Evolutionary conservation across 2,329 filamentous ascomycete genomes (phyloP), one percentile per base, ranked within the genome.

Genomic region (Monilinia laxa): DNA sequence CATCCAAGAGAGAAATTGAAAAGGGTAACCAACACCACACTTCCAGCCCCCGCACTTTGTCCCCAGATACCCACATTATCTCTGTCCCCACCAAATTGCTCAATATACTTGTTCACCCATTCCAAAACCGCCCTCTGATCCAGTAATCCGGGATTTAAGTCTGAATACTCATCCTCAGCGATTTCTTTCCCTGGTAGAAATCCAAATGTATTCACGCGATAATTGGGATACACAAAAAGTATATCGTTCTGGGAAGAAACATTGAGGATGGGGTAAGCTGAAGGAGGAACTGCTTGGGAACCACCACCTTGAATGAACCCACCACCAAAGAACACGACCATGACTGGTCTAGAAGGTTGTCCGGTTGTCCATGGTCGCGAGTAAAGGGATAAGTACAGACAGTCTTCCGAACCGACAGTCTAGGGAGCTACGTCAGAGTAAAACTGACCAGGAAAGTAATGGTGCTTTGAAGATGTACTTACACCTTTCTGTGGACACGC

Each of bases 131-230:
- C 75, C 68, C 84, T 81, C 75, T 90, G 87, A 72, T 90, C 87
- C 67, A 82, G 79, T 54, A 90, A 76, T 1, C 89, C 89, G 7
- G 87, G 77, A 69, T 91, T 92, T 11, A 84, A 66, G 23, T 80
- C 83, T 49, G 87, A 78, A 40, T 84, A 73, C 0, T 84, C 85
- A 49, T 81, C 82, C 25, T 80, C 80, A 11, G 80, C 79, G 18
- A 86, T 81, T 65, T 84, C 71, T 12, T 76, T 76, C 0, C 85
- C 87, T 12, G 85, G 83, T 38, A 91, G 76, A 77, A 94, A 92
- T 0, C 91, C 91, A 73, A 92, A 80, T 1, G 85, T 83, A 10
- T 87, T 86, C 40, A 91, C 82, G 5, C 89, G 82, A 75, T 90
- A 87, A 76, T 85, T 85, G 72, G 88, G 83, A 75, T 81, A 84